Conservation (phyloP, 2,329 filamentous ascomycete genomes). For the Pochonia chlamydosporia region DNA sequence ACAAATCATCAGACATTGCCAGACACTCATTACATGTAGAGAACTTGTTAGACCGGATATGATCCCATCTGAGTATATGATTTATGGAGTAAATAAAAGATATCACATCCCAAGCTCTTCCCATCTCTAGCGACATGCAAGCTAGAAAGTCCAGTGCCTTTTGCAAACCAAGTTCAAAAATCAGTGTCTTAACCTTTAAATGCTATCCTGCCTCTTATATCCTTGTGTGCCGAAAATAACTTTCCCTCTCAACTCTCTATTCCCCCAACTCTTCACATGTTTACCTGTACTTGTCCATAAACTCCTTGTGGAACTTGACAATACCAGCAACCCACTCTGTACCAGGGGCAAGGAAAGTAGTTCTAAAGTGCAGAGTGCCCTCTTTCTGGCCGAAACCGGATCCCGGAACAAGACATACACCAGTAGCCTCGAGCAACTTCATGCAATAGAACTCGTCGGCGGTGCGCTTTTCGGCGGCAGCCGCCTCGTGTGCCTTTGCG, state of each 20-base stretch:
- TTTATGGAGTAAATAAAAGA: background rate
- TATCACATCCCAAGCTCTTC: background rate
- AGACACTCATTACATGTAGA: too few relatives aligned
- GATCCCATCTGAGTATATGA: too few relatives aligned
- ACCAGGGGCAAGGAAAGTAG: conserved; percentile 92
- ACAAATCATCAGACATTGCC: too few relatives aligned
- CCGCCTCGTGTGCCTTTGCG: conserved; percentile 68
- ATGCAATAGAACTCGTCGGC: conserved; percentile 95
- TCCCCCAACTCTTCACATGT: background rate
- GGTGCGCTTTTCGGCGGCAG: conserved; percentile 63
- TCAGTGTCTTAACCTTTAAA: background rate
- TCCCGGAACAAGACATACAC: conserved; percentile 89
- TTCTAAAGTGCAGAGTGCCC: conserved; percentile 87
- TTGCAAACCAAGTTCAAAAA: background rate
- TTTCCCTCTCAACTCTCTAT: background rate
- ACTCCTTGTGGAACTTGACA: conserved; percentile 83
- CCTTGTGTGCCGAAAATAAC: background rate
- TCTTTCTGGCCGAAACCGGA: conserved; percentile 92
- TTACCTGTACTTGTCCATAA: conserved; percentile 73
- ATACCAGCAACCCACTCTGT: conserved; percentile 91
- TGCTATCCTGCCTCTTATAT: conserved; percentile 1
- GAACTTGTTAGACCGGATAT: too few relatives aligned
- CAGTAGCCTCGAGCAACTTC: conserved; percentile 84
- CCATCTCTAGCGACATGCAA: background rate
- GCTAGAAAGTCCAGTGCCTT: background rate